Conservation (phyloP, 2,329 filamentous ascomycete species). For the Blumeriella jaapii region DNA sequence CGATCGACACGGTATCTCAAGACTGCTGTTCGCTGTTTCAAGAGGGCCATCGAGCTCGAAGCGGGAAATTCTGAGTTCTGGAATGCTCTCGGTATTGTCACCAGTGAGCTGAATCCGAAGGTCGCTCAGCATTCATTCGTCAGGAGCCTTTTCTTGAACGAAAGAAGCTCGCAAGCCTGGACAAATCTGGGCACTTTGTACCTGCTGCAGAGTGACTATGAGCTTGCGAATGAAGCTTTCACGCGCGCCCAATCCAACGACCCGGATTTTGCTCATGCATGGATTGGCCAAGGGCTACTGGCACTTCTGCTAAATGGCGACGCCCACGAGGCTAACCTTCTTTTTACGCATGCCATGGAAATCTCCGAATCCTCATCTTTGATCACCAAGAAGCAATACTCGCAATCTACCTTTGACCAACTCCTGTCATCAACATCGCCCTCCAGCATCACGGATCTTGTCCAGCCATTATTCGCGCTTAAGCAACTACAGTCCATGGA, state of each 20-base stretch:
- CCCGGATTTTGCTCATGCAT: constrained; percentile 85
- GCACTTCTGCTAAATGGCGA: constrained; percentile 63
- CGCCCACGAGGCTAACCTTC: constrained; percentile 60
- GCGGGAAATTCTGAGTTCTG: constrained; percentile 92
- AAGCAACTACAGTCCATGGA: constrained; percentile 65
- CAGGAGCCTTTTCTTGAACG: constrained; percentile 83
- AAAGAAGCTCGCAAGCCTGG: constrained; percentile 76
- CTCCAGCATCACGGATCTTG: constrained; percentile 47
- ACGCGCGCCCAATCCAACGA: constrained; percentile 87
- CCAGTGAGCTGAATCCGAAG: constrained; percentile 71
- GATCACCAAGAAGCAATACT: constrained; percentile 67
- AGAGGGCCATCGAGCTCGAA: constrained; percentile 89
- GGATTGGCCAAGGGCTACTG: constrained; percentile 85
- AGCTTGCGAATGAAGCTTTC: constrained; percentile 84
- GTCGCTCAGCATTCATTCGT: constrained; percentile 92
- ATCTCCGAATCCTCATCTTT: constrained; percentile 70
- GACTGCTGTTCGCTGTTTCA: constrained; percentile 81
- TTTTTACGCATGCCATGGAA: constrained; percentile 92
- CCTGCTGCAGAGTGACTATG: constrained; percentile 67
- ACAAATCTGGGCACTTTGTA: constrained; percentile 84
- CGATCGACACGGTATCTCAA: constrained; percentile 60
- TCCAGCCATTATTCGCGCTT: constrained; percentile 82
- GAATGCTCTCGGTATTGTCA: constrained; percentile 90
- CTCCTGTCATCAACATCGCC: constrained; percentile 47
- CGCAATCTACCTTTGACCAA: constrained; percentile 72